Evolutionary conservation across 2,329 filamentous ascomycete species (phyloP).

Genomic region (Coniochaeta sp.): DNA sequence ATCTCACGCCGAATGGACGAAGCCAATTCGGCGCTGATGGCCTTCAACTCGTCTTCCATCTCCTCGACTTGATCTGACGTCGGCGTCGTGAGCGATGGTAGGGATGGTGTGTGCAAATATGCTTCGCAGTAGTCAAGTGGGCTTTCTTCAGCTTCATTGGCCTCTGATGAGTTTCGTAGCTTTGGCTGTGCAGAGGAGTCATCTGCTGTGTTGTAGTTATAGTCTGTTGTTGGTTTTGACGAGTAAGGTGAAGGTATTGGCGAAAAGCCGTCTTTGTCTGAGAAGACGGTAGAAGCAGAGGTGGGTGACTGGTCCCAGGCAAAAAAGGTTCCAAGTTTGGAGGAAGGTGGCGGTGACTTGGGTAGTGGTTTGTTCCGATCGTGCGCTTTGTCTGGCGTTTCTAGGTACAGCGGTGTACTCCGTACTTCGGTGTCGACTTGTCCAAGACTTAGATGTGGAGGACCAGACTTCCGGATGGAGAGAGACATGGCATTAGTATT

Average conservation of each 20-base stretch:
- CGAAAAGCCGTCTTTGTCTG: conserved; percentile 33
- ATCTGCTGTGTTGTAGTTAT: conserved; percentile 24
- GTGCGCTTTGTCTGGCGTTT: conserved; percentile 10
- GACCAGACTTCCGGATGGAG: conserved; percentile 39
- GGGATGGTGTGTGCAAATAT: conserved; percentile 41
- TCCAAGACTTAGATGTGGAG: conserved; percentile 45
- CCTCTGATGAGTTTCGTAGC: conserved; percentile 29
- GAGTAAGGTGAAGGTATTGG: conserved; percentile 45
- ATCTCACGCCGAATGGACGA: conserved; percentile 91
- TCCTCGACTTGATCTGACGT: conserved; percentile 59
- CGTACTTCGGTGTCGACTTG: conserved; percentile 24
- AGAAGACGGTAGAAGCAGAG: conserved; percentile 42
- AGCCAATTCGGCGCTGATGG: conserved; percentile 88
- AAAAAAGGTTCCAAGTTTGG: conserved; percentile 44
- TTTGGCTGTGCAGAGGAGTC: conserved; percentile 30
- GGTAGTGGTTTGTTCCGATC: conserved; percentile 45
- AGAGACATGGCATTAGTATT: conserved; percentile 38
- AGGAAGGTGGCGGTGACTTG: conserved; percentile 44
- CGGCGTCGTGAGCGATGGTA: conserved; percentile 20
- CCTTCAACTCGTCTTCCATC: conserved; percentile 88
- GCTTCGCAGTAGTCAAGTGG: conserved; percentile 43
- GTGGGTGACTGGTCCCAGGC: conserved; percentile 39
- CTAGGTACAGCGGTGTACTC: conserved; percentile 9
- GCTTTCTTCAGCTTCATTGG: conserved; percentile 32
- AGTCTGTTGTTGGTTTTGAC: conserved; percentile 25